Conservation (phyloP, 2,329 filamentous ascomycete species). For the Didymella keratinophila region DNA sequence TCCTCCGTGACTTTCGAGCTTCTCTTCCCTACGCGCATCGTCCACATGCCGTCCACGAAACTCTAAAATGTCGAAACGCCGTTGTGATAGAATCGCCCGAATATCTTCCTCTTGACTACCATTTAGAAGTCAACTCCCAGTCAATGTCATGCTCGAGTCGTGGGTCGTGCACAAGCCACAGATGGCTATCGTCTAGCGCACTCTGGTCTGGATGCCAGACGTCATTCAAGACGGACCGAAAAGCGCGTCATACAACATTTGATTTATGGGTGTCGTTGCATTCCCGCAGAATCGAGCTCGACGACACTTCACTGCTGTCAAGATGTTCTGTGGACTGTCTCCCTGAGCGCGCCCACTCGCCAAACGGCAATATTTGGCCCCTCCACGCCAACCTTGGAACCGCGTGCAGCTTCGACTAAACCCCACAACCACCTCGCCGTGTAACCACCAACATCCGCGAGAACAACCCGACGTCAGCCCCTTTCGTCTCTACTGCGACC, state of each 20-base stretch:
- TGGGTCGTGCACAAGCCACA: constrained; percentile 2
- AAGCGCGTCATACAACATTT: constrained; percentile 2
- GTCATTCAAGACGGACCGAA: constrained; percentile 8
- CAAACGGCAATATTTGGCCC: constrained; percentile 15
- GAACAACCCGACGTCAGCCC: not conserved
- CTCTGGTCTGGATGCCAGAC: not conserved
- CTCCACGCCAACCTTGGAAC: not conserved
- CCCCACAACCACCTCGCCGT: not conserved
- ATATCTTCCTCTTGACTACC: too few species aligned
- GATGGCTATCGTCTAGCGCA: not conserved
- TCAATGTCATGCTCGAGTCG: constrained; percentile 1
- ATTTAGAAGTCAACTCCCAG: not conserved
- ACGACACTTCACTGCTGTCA: not conserved
- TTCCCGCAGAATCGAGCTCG: not conserved
- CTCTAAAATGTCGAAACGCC: not conserved
- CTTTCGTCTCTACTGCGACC: constrained; percentile 1
- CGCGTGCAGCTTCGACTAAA: constrained; percentile 1
- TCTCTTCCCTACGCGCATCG: not conserved
- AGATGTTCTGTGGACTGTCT: not conserved
- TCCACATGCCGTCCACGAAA: not conserved
- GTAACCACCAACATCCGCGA: constrained; percentile 1
- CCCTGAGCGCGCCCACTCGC: constrained; percentile 5
- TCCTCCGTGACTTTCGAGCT: not conserved
- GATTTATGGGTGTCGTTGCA: too few species aligned
- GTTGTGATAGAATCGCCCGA: not conserved